Evolutionary conservation across 176 grass and related monocot genomes (phyloP).

Genomic region (Carex myosuroides): DNA sequence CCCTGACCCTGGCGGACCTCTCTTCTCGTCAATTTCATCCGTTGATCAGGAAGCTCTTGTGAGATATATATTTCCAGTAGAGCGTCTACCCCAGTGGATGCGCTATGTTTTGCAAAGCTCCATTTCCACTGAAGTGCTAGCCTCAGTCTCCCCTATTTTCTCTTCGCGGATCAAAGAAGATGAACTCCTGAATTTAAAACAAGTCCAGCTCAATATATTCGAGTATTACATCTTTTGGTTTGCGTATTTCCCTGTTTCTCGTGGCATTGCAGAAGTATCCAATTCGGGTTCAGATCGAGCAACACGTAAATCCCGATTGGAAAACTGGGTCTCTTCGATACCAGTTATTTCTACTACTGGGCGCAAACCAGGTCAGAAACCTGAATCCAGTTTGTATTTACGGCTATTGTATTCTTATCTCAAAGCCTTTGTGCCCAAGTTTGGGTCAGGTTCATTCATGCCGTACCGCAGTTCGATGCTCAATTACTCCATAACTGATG

Average conservation of each 20-base stretch:
- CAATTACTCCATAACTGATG: constrained; percentile 34
- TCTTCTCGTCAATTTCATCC: constrained; percentile 48
- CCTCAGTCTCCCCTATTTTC: constrained; percentile 49
- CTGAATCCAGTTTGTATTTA: constrained; percentile 50
- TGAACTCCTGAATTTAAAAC: constrained; percentile 22
- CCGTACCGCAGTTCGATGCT: constrained; percentile 25
- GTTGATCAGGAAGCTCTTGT: constrained; percentile 56
- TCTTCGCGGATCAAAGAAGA: constrained; percentile 40
- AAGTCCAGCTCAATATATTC: constrained; percentile 63
- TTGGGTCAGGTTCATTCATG: constrained; percentile 4
- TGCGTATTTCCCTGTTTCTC: constrained; percentile 65
- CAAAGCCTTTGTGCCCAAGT: constrained; percentile 49
- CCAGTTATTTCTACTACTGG: constrained; percentile 30
- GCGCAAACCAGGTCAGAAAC: constrained; percentile 35
- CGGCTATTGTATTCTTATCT: constrained; percentile 71
- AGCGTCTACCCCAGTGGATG: constrained; percentile 82
- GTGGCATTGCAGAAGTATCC: constrained; percentile 13
- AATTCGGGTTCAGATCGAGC: not conserved
- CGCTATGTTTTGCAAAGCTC: constrained; percentile 30
- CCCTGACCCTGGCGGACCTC: constrained; percentile 45
- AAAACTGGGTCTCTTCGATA: constrained; percentile 63
- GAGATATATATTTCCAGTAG: constrained; percentile 64
- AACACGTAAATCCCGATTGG: constrained; percentile 30
- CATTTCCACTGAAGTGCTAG: constrained; percentile 7
- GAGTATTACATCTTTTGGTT: constrained; percentile 99